Conservation (phyloP, 208 protist species). For the Leishmania arabica region DNA sequence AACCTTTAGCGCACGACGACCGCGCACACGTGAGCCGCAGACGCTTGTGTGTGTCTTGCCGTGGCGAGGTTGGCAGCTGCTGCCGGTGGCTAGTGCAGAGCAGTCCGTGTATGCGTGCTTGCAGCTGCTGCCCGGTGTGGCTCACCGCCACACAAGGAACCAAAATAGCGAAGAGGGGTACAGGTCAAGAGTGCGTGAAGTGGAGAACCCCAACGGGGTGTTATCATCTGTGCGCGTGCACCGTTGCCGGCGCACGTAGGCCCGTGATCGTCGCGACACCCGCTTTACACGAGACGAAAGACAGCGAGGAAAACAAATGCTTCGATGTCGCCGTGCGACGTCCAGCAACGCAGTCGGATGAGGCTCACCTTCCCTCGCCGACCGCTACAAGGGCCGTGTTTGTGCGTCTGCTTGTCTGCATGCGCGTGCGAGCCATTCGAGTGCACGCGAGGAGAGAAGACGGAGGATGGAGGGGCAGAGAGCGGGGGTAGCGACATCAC, state of each 20-base stretch:
- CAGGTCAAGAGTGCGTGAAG: neutral
- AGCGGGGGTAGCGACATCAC: neutral
- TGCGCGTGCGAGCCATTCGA: neutral
- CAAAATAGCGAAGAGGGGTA: neutral
- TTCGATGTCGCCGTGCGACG: neutral
- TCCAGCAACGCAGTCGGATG: neutral
- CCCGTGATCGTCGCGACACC: neutral
- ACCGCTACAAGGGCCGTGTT: neutral
- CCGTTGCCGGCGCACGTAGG: neutral
- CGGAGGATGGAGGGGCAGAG: neutral
- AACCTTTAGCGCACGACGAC: neutral
- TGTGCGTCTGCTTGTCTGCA: slow-evolving; percentile 4
- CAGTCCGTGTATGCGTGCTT: neutral
- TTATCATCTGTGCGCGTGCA: neutral
- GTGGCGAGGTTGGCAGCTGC: neutral
- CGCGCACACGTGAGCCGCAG: neutral
- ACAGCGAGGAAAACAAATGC: neutral
- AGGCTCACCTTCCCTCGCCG: neutral
- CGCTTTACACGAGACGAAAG: neutral
- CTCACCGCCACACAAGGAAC: neutral
- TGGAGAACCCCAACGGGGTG: neutral
- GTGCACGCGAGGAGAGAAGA: neutral
- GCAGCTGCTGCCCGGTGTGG: neutral
- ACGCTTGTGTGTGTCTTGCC: neutral
- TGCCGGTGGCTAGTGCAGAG: neutral